Evolutionary conservation across 768 basidiomycete species (phyloP).

Genomic region (Sistotremastrum niveocremeum): DNA sequence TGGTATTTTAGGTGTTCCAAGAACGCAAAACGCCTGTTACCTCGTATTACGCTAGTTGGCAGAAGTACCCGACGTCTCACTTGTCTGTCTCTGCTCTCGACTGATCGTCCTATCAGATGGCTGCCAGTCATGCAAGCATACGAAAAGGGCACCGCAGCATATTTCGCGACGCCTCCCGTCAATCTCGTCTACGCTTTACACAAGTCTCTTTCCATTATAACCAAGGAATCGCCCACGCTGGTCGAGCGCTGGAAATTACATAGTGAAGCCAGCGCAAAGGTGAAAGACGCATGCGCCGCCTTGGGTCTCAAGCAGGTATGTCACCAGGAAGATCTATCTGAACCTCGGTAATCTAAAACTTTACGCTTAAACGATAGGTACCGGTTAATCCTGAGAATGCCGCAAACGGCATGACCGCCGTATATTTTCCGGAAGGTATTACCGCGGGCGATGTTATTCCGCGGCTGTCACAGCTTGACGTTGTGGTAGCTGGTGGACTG

Average conservation of each 20-base stretch:
- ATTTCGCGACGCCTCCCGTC: slow-evolving; percentile 93
- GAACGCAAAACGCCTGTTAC: slow-evolving; percentile 48
- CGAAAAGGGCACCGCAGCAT: slow-evolving; percentile 65
- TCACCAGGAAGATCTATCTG: neutral
- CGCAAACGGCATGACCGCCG: slow-evolving; percentile 94
- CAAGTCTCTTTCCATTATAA: slow-evolving; percentile 66
- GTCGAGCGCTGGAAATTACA: slow-evolving; percentile 71
- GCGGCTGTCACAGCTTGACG: slow-evolving; percentile 50
- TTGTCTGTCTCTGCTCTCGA: neutral
- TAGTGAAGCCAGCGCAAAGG: slow-evolving; percentile 44
- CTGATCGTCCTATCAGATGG: slow-evolving; percentile 37
- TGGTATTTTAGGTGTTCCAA: slow-evolving; percentile 36
- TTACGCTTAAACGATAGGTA: slow-evolving; percentile 22
- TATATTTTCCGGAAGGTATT: slow-evolving; percentile 80
- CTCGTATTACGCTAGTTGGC: slow-evolving; percentile 86
- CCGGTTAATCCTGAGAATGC: slow-evolving; percentile 45
- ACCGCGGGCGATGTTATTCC: slow-evolving; percentile 64
- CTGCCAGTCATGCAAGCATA: slow-evolving; percentile 91
- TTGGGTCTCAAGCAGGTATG: slow-evolving; percentile 56
- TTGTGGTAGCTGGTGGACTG: slow-evolving; percentile 82
- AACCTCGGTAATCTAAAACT: neutral
- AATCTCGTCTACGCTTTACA: slow-evolving; percentile 90
- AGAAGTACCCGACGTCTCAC: slow-evolving; percentile 34
- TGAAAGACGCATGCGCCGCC: slow-evolving; percentile 52
- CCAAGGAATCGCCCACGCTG: slow-evolving; percentile 45